Evolutionary conservation across 441 rosid species (phyloP), one percentile per base, ranked within the genome.

Genomic region (Mallotus japonicus): DNA sequence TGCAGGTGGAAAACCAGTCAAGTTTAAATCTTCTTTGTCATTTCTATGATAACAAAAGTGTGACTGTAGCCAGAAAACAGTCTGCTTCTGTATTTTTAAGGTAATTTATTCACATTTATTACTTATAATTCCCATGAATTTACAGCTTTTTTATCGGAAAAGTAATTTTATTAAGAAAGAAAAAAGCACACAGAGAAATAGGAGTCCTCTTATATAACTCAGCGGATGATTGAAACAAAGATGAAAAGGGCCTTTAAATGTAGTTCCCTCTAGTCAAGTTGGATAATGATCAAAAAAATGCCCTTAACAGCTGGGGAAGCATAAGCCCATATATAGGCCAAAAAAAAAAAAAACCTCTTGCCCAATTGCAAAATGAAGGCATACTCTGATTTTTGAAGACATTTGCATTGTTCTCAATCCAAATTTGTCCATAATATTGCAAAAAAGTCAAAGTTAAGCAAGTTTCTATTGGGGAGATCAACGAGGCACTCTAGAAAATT

Each of bases 1-100:
- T 65, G 56, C 93, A 95, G 99, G 92, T 95, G 78, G 92, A 95
- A 77, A 95, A 95, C 83, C 91, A 84, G 76, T 79, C 92, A 69
- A 88, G 91, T 73, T 81, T 93, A 74, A 86, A 82, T 79, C 92
- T 91, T 84, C 80, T 79, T 62, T 92, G 94, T 74, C 75, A 79
- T 59, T 90, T 92, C 78, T 74, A 79, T 73, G 82, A 83, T 78
- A 83, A 88, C 66, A 93, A 82, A 82, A 82, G 80, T 82, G 85
- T 87, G 74, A 84, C 85, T 67, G 67, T 95, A 64, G 83, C 91
- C 42, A 77, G 87, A 78, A 87, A 82, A 76, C 92, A 92, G 72
- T 84, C 88, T 83, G 90, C 92, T 80, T 88, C 95, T 64, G 69
- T 92, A 71, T 84, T 85, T 76, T 83, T 91, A 74, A 89, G 89